phyloP scores from a whole-genome alignment of 225 moss, liverwort and hornwort genomes.

The Marchantia polymorpha region DNA sequence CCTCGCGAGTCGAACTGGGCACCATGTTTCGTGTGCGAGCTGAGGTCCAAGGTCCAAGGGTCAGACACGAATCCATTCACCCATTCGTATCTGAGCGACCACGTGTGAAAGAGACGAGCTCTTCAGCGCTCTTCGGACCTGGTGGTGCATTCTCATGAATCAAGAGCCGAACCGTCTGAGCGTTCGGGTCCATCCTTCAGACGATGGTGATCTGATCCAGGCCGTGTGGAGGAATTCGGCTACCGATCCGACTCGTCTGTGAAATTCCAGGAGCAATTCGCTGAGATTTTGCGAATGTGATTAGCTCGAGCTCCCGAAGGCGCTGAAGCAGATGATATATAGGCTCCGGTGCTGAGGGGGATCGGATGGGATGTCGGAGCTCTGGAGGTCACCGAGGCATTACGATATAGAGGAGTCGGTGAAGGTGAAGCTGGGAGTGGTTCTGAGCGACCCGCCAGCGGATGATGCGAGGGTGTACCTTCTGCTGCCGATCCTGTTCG shows the following conservation, averaged over 20 bases:
- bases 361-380: not conserved
- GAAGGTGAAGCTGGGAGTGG: conserved; percentile 24
- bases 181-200: not conserved
- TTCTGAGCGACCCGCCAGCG: conserved; percentile 28
- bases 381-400: conserved; percentile 22
- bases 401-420: conserved; percentile 34
- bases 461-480: not conserved
- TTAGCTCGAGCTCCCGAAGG: too few species aligned
- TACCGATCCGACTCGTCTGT: not conserved
- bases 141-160: not conserved
- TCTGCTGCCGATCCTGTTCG: conserved; percentile 24
- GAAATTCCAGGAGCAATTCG: not conserved
- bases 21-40: not conserved
- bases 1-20: not conserved
- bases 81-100: conserved; percentile 21
- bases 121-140: not conserved
- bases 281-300: not conserved
- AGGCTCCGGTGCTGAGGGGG: too few species aligned
- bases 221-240: not conserved
- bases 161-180: not conserved
- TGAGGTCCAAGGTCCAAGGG: not conserved
- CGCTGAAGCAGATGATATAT: too few species aligned
- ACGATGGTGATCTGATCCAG: not conserved
- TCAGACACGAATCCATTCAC: conserved; percentile 11
- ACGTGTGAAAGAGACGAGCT: conserved; percentile 5